These are phyloP conservation scores for Rhizopus microsporus DNA, from an alignment of 371 early-diverging fungal genomes.

Conservation along the genomic window DNA sequence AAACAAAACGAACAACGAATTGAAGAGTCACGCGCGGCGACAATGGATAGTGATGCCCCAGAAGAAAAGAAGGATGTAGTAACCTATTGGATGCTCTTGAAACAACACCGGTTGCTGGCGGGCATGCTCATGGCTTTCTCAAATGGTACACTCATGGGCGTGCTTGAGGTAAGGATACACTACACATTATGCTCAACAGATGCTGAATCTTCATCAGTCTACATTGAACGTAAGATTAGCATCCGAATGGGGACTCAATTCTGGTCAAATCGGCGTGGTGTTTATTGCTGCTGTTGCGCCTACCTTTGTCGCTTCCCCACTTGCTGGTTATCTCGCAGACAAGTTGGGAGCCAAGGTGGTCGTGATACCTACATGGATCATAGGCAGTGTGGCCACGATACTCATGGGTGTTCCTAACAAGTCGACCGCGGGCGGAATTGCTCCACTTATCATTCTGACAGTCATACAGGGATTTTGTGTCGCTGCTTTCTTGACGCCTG, in stretches of 20 bases:
- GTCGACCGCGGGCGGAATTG: conserved; percentile 36
- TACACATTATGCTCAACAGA: neutral
- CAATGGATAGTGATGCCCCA: conserved; percentile 9
- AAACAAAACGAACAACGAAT: neutral
- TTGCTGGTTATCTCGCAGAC: conserved; percentile 50
- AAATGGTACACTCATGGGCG: conserved; percentile 19
- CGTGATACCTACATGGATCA: conserved; percentile 23
- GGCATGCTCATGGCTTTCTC: conserved; percentile 23
- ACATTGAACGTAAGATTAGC: conserved; percentile 46
- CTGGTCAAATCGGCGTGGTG: conserved; percentile 53
- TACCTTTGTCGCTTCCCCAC: conserved; percentile 42
- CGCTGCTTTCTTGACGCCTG: conserved; percentile 42
- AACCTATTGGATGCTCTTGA: conserved; percentile 17
- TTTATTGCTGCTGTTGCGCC: conserved; percentile 53
- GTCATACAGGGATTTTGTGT: conserved; percentile 47
- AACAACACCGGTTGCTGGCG: conserved; percentile 22
- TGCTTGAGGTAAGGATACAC: conserved; percentile 26
- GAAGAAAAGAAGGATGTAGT: conserved; percentile 7
- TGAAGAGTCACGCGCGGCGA: conserved; percentile 6
- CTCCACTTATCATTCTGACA: conserved; percentile 35
- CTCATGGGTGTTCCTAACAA: conserved; percentile 40
- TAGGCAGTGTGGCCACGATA: conserved; percentile 30
- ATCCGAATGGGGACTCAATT: conserved; percentile 42
- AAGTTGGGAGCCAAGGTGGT: conserved; percentile 46
- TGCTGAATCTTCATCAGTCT: conserved; percentile 24